These are phyloP conservation scores for Chalaropsis ovoidea DNA, from an alignment of 2,329 filamentous ascomycete genomes.

Conservation along the genomic window DNA sequence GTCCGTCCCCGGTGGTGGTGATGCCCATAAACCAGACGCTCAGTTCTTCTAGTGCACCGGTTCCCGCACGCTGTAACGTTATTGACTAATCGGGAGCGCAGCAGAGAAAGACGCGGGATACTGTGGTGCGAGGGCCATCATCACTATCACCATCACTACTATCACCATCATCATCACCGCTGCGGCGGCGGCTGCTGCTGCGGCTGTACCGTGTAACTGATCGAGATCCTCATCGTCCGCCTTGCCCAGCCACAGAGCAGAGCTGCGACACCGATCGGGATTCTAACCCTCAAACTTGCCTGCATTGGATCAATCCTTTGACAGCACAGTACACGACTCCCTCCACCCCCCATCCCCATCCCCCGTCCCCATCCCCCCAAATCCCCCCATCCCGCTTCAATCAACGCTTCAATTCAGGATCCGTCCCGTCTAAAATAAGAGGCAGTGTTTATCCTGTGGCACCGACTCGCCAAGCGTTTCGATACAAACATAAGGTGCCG, in stretches of 20 bases:
- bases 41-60: background rate
- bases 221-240: too few relatives aligned
- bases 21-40: background rate
- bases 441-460: slow-evolving; percentile 14
- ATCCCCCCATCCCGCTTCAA: background rate
- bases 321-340: background rate
- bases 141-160: too few relatives aligned
- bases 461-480: slow-evolving; percentile 3
- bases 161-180: too few relatives aligned
- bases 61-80: slow-evolving; percentile 10
- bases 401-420: too few relatives aligned
- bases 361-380: background rate
- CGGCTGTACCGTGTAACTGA: too few relatives aligned
- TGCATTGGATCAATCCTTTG: background rate
- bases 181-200: too few relatives aligned
- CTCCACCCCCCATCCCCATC: background rate
- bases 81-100: background rate
- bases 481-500: background rate
- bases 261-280: too few relatives aligned
- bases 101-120: background rate
- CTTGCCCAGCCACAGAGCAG: too few relatives aligned
- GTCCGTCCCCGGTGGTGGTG: background rate
- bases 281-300: background rate
- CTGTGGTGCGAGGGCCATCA: background rate
- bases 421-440: slow-evolving; percentile 15